Conservation (phyloP, 2,329 filamentous ascomycete genomes). For the Paracoccidioides brasiliensis region DNA sequence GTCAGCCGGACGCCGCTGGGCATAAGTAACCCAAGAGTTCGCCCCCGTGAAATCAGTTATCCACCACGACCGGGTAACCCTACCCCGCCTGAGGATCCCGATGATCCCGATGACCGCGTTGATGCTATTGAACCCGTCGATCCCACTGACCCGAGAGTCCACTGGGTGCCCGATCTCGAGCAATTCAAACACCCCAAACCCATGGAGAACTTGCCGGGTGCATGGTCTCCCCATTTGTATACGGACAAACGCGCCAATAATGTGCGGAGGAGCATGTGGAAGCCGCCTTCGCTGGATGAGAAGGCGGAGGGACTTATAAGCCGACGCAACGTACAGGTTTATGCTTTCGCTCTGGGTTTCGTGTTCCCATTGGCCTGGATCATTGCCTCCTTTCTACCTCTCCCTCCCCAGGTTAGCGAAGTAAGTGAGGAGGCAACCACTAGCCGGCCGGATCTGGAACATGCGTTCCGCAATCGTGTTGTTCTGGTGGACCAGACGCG, state of each 20-base stretch:
- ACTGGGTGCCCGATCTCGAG: slow-evolving; percentile 27
- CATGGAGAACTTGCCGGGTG: slow-evolving; percentile 39
- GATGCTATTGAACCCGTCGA: slow-evolving; percentile 16
- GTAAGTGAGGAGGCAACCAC: slow-evolving; percentile 38
- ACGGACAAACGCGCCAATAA: slow-evolving; percentile 47
- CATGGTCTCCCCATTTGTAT: slow-evolving; percentile 63
- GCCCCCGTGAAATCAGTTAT: slow-evolving; percentile 6
- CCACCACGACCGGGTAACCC: slow-evolving; percentile 8
- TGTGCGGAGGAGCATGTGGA: slow-evolving; percentile 50
- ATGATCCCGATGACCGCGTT: slow-evolving; percentile 3
- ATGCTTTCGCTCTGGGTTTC: slow-evolving; percentile 65
- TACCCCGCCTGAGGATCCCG: not conserved
- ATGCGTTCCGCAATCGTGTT: slow-evolving; percentile 33
- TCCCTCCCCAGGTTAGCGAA: slow-evolving; percentile 46
- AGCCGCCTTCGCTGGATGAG: slow-evolving; percentile 57
- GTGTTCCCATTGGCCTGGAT: slow-evolving; percentile 73
- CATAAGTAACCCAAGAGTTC: slow-evolving; percentile 19
- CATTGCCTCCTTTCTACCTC: slow-evolving; percentile 58
- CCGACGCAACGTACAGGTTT: slow-evolving; percentile 59
- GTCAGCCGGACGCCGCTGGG: slow-evolving; percentile 21
- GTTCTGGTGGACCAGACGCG: slow-evolving; percentile 35
- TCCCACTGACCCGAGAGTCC: slow-evolving; percentile 30
- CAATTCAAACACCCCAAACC: slow-evolving; percentile 15
- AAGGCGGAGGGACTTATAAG: slow-evolving; percentile 49
- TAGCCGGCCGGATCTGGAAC: slow-evolving; percentile 25